These are phyloP conservation scores for Schizochytrium sp. DNA, from an alignment of 108 stramenopile species.

Conservation along the genomic window DNA sequence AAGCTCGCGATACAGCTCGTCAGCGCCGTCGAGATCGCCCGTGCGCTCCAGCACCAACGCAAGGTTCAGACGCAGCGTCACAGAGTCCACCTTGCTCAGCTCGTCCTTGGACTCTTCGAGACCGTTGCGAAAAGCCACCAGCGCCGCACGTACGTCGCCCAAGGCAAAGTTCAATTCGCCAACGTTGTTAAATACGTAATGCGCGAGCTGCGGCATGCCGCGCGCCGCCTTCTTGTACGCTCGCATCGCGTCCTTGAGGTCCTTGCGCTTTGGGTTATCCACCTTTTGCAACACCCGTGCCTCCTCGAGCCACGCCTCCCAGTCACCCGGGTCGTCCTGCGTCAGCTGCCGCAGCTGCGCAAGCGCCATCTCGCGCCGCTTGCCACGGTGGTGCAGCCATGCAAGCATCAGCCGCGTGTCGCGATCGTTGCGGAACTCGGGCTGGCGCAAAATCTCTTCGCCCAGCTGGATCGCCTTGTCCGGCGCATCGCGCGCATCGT, in stretches of 20 bases:
- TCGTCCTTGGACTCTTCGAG: neutral
- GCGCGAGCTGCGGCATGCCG: neutral
- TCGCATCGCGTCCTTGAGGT: neutral
- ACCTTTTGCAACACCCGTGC: constrained; percentile 10
- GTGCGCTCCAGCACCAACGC: neutral
- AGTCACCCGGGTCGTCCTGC: neutral
- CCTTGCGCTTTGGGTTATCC: neutral
- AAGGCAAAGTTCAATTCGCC: neutral
- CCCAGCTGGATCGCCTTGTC: neutral
- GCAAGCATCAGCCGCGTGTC: neutral
- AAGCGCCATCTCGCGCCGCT: neutral
- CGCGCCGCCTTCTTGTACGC: constrained; percentile 8
- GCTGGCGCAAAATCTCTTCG: neutral
- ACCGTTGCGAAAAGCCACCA: neutral
- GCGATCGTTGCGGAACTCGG: neutral
- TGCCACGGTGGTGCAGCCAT: neutral
- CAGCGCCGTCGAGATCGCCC: neutral
- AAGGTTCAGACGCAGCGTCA: neutral
- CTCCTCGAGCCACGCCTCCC: constrained; percentile 8
- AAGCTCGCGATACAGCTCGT: neutral
- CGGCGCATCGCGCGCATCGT: neutral
- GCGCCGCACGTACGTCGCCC: neutral
- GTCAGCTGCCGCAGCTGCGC: neutral
- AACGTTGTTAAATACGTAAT: neutral
- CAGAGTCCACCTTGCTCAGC: neutral